Conservation (phyloP, 345 rosid genomes). For the Eucalyptus decipiens region DNA sequence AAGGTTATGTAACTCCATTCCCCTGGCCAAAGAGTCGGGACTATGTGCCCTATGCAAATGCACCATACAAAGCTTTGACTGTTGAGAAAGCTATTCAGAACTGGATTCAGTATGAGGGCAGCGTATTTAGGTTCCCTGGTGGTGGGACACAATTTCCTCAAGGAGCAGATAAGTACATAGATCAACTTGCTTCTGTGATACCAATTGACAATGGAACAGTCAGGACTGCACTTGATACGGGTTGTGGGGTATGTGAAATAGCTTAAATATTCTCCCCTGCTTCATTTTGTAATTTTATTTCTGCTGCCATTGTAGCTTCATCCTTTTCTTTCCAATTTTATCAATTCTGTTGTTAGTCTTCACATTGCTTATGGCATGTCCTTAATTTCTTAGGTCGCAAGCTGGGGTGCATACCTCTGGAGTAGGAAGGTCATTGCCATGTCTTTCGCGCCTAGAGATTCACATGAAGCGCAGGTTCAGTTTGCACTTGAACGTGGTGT, state of each 20-base stretch:
- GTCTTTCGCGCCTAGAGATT: constrained; percentile 99
- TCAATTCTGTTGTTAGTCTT: background rate
- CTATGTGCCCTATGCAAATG: constrained; percentile 95
- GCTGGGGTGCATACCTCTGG: constrained; percentile 98
- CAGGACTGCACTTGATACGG: constrained; percentile 95
- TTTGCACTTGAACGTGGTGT: constrained; percentile 99
- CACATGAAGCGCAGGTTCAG: constrained; percentile 98
- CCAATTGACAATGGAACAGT: constrained; percentile 86
- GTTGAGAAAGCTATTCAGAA: constrained; percentile 99
- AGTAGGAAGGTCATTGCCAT: constrained; percentile 90
- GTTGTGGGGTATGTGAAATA: constrained; percentile 79
- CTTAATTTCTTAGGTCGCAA: constrained; percentile 62
- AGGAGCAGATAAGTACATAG: constrained; percentile 94
- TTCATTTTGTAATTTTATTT: background rate
- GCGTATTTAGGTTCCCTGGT: constrained; percentile 93
- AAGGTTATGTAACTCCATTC: constrained; percentile 94
- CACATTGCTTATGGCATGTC: background rate
- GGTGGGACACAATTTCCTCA: constrained; percentile 99
- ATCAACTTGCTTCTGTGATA: constrained; percentile 87
- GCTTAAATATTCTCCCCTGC: background rate
- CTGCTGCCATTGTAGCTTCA: background rate
- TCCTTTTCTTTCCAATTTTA: background rate
- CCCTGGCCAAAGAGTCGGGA: constrained; percentile 99
- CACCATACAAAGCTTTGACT: constrained; percentile 94
- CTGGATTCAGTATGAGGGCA: constrained; percentile 97